phyloP scores from a whole-genome alignment of 2,329 filamentous ascomycete genomes.

The Drechslerella dactyloides region DNA sequence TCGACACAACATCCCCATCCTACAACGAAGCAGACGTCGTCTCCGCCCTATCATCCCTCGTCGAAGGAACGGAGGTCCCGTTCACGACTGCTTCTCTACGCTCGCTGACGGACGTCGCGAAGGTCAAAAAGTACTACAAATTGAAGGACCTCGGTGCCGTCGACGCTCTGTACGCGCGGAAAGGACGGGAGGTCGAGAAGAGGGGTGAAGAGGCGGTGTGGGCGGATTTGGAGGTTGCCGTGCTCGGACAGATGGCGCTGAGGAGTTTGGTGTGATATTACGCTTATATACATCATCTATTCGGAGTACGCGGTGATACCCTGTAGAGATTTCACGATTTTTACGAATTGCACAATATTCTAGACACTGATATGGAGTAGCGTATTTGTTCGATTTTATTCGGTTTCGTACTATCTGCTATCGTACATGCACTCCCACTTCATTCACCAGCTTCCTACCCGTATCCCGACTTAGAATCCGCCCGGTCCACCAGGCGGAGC shows the following conservation, averaged over 20 bases:
- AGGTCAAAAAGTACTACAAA: constrained; percentile 86
- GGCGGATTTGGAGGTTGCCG: constrained; percentile 39
- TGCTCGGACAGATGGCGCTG: constrained; percentile 42
- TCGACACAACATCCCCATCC: constrained; percentile 61
- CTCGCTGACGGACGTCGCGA: constrained; percentile 68
- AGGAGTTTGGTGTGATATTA: constrained; percentile 31
- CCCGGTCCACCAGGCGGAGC: too few relatives aligned
- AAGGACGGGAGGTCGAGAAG: constrained; percentile 13
- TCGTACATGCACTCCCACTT: too few relatives aligned
- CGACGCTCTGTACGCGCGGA: constrained; percentile 31
- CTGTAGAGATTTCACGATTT: not conserved
- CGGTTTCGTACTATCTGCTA: too few relatives aligned
- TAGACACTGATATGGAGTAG: not conserved
- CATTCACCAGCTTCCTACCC: too few relatives aligned
- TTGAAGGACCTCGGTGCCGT: constrained; percentile 62
- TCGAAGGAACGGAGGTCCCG: constrained; percentile 67
- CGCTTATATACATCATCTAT: not conserved
- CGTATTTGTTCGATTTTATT: too few relatives aligned
- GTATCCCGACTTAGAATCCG: too few relatives aligned
- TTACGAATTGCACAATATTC: not conserved
- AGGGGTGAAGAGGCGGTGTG: constrained; percentile 25
- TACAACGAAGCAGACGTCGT: constrained; percentile 55
- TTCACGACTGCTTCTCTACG: constrained; percentile 71
- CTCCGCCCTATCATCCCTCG: constrained; percentile 58
- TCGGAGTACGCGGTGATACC: not conserved